Percentiles rank a stretch among this genome's conserved stretches.
Conservation (phyloP, 108 stramenopile genomes). For the Pseudonitzschia delicatissima region DNA sequence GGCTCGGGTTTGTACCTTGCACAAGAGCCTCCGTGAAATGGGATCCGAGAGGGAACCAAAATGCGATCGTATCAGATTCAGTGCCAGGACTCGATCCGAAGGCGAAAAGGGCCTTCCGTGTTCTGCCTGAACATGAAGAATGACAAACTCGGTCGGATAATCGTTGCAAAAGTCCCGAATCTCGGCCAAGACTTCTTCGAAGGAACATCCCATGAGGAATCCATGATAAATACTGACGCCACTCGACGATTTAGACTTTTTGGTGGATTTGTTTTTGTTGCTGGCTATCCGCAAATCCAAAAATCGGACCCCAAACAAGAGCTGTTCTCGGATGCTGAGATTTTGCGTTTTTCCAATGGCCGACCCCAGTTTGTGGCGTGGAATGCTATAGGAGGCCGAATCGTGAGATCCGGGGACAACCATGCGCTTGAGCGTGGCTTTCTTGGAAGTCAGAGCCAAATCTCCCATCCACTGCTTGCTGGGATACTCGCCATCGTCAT, state of each 20-base stretch:
- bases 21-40: neutral
- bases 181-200: neutral
- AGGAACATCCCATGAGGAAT: neutral
- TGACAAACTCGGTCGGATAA: neutral
- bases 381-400: conserved; percentile 52
- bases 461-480: too few relatives aligned
- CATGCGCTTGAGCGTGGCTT: conserved; percentile 37
- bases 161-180: neutral
- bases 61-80: neutral
- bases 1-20: neutral
- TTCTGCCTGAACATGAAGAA: neutral
- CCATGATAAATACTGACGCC: neutral
- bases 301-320: conserved; percentile 47
- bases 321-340: conserved; percentile 47
- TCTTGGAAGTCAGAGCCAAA: too few relatives aligned
- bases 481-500: too few relatives aligned
- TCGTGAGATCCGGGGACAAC: conserved; percentile 61
- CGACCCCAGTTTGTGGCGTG: conserved; percentile 32
- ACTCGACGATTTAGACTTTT: too few relatives aligned
- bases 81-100: neutral
- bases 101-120: neutral
- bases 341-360: conserved; percentile 55
- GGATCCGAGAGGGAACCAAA: neutral
- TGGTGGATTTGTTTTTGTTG: neutral
- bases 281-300: conserved; percentile 52